phyloP scores from a whole-genome alignment of 495 filamentous ascomycete species.

The Chaetomium cochliodes region DNA sequence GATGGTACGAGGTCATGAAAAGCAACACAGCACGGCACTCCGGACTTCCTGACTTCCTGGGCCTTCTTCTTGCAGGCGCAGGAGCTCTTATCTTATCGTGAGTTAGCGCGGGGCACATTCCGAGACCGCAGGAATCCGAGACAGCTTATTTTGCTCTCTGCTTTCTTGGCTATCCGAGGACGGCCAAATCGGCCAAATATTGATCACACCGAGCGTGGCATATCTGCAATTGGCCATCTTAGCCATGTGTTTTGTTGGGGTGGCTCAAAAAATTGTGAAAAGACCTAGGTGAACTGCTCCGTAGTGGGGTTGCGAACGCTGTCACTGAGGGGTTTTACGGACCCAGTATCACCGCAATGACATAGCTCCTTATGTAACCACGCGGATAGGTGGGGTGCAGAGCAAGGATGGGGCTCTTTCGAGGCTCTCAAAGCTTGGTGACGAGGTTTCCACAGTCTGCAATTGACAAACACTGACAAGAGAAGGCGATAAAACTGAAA shows the following conservation, averaged over 20 bases:
- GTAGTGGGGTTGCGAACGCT: constrained; percentile 12
- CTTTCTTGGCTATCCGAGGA: neutral
- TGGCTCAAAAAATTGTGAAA: constrained; percentile 1
- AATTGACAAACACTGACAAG: no score
- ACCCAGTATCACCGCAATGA: constrained; percentile 16
- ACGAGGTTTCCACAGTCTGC: no score
- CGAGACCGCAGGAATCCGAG: constrained; percentile 10
- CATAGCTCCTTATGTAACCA: constrained; percentile 21
- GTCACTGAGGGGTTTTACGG: constrained; percentile 19
- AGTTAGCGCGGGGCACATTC: constrained; percentile 29
- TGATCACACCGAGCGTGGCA: neutral
- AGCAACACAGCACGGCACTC: constrained; percentile 13
- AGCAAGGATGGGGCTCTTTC: neutral
- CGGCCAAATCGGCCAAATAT: constrained; percentile 4
- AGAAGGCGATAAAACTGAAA: no score
- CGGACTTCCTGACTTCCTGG: neutral
- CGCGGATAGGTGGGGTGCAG: neutral
- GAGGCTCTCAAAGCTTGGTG: neutral
- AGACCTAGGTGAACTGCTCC: neutral
- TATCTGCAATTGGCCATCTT: neutral
- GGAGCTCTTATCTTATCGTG: constrained; percentile 40
- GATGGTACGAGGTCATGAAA: constrained; percentile 14
- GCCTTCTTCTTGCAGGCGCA: neutral
- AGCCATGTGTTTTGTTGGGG: neutral
- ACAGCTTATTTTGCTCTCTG: neutral